A percentile compares a stretch with the other conserved stretches of the same genome.
Conservation (phyloP, 2,329 filamentous ascomycete genomes). For the Emergomyces africanus region DNA sequence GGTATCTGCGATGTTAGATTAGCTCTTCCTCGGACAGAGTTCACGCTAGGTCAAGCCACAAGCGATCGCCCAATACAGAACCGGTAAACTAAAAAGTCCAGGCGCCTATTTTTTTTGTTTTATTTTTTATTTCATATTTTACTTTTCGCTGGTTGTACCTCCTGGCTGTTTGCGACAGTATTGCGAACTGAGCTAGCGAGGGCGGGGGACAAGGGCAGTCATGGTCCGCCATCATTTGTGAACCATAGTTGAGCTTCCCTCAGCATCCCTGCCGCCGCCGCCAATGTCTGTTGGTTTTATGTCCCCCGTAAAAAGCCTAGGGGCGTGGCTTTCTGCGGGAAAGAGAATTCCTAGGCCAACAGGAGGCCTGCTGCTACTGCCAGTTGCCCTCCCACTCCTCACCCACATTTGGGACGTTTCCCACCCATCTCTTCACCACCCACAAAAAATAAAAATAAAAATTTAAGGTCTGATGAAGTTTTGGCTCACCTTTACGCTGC, state of each 20-base stretch:
- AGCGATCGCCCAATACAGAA: conserved; percentile 2
- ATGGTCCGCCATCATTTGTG: conserved; percentile 1
- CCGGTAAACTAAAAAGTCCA: background rate
- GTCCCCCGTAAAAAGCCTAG: background rate
- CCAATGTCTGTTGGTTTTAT: background rate
- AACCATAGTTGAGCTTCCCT: conserved; percentile 1
- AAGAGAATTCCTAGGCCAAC: background rate
- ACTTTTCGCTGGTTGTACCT: background rate
- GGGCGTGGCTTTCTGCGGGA: background rate
- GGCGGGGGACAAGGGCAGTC: background rate
- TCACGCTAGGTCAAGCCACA: conserved; percentile 1
- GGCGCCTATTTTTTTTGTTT: background rate
- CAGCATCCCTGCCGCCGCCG: conserved; percentile 1
- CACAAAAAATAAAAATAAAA: background rate
- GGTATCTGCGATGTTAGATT: background rate
- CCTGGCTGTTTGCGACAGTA: conserved; percentile 1
- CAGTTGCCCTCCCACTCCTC: background rate
- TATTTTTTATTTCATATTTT: background rate
- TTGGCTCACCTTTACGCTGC: background rate
- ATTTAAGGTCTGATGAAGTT: background rate
- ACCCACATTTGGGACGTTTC: background rate
- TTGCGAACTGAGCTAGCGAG: background rate
- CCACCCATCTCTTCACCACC: background rate
- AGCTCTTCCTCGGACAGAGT: background rate
- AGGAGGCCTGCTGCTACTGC: background rate